Conservation (phyloP, 2,329 filamentous ascomycete genomes). For the Fusarium graminum region DNA sequence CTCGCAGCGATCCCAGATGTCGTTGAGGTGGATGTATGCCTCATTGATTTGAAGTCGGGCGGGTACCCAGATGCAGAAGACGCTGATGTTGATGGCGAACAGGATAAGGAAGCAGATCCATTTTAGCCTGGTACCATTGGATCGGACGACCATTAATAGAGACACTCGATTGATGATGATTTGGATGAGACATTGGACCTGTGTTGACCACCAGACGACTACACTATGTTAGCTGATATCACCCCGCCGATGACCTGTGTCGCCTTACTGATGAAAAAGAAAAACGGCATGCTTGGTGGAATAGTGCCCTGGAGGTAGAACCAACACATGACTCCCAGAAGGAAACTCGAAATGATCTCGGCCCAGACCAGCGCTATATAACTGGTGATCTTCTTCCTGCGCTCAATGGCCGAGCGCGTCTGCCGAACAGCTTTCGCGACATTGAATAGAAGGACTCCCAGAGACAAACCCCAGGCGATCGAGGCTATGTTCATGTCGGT, state of each 20-base stretch:
- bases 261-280: constrained; percentile 48
- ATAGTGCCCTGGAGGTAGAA: constrained; percentile 43
- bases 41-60: constrained; percentile 58
- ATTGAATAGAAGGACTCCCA: constrained; percentile 46
- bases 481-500: constrained; percentile 48
- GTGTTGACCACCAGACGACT: constrained; percentile 54
- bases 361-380: constrained; percentile 43
- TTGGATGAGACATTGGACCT: constrained; percentile 60
- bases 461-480: constrained; percentile 48
- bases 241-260: accelerated
- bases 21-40: constrained; percentile 58
- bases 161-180: constrained; percentile 66
- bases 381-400: constrained; percentile 43
- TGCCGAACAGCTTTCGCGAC: constrained; percentile 43
- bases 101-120: constrained; percentile 60
- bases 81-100: constrained; percentile 61
- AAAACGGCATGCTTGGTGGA: constrained; percentile 52
- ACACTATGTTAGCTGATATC: constrained; percentile 1
- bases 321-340: constrained; percentile 46
- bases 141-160: constrained; percentile 59
- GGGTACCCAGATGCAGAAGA: constrained; percentile 66
- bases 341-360: constrained; percentile 47
- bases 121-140: constrained; percentile 55
- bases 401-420: constrained; percentile 27
- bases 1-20: constrained; percentile 64